Evolutionary conservation across 352 stramenopile species (phyloP).

Genomic region (Phytophthora europaea): DNA sequence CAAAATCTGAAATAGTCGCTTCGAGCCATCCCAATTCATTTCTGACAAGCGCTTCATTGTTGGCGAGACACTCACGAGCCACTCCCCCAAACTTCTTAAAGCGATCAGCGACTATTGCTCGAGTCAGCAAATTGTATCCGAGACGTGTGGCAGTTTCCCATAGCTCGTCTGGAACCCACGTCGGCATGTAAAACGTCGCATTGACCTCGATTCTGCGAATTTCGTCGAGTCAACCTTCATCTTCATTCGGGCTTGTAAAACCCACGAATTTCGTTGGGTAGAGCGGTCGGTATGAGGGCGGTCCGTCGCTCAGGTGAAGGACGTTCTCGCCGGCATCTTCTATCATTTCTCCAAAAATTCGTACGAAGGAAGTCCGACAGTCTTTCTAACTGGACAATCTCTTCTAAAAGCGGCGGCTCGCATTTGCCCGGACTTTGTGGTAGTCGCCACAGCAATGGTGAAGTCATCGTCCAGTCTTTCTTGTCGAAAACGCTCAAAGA

Average conservation of each 20-base stretch:
- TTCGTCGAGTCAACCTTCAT: background rate
- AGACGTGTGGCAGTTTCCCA: background rate
- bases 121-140: too few relatives aligned
- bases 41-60: background rate
- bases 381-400: too few relatives aligned
- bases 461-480: background rate
- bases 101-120: constrained; percentile 1
- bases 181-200: constrained; percentile 9
- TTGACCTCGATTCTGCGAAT: too few relatives aligned
- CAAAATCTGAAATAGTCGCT: background rate
- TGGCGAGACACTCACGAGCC: constrained; percentile 4
- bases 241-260: constrained; percentile 13
- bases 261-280: background rate
- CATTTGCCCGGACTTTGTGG: background rate
- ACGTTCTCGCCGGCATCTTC: background rate
- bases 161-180: constrained; percentile 9
- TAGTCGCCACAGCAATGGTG: background rate
- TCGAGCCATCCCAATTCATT: background rate
- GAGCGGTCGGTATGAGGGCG: background rate
- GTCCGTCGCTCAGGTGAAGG: constrained; percentile 8
- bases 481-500: constrained; percentile 10
- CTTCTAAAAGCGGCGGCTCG: background rate
- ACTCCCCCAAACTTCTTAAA: constrained; percentile 8
- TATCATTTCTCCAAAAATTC: background rate
- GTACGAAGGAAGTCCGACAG: too few relatives aligned